These are phyloP conservation scores for Kwoniella sp. DNA, from an alignment of 768 basidiomycete genomes.

Conservation along the genomic window DNA sequence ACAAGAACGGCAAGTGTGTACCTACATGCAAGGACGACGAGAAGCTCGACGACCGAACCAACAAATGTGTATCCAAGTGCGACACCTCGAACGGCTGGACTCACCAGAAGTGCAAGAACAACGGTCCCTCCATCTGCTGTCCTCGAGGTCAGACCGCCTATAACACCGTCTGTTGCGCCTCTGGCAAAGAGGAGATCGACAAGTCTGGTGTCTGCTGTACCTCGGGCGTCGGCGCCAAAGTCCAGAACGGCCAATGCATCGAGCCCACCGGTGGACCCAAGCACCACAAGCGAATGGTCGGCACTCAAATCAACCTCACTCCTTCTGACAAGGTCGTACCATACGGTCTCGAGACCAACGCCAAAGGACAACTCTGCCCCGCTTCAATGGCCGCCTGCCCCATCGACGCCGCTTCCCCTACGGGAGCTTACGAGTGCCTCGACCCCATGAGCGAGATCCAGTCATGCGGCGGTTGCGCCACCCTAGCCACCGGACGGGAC, in stretches of 20 bases:
- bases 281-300: not conserved
- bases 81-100: slow-evolving; percentile 29
- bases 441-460: slow-evolving; percentile 67
- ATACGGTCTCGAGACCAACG: slow-evolving; percentile 38
- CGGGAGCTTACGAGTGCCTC: slow-evolving; percentile 57
- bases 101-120: slow-evolving; percentile 25
- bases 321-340: not conserved
- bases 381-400: slow-evolving; percentile 48
- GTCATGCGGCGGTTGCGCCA: slow-evolving; percentile 75
- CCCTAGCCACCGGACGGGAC: slow-evolving; percentile 68
- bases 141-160: slow-evolving; percentile 24
- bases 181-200: slow-evolving; percentile 26
- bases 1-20: slow-evolving; percentile 29
- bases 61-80: slow-evolving; percentile 34
- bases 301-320: slow-evolving; percentile 7
- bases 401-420: slow-evolving; percentile 10
- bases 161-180: slow-evolving; percentile 39
- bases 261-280: slow-evolving; percentile 19
- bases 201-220: slow-evolving; percentile 37
- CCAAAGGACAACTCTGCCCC: slow-evolving; percentile 45
- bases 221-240: slow-evolving; percentile 30
- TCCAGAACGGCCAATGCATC: slow-evolving; percentile 34
- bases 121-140: slow-evolving; percentile 35
- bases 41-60: slow-evolving; percentile 30
- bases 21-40: slow-evolving; percentile 29